These are phyloP conservation scores for Scenedesmus sp. DNA, from an alignment of 163 green algal species.

Conservation along the genomic window DNA sequence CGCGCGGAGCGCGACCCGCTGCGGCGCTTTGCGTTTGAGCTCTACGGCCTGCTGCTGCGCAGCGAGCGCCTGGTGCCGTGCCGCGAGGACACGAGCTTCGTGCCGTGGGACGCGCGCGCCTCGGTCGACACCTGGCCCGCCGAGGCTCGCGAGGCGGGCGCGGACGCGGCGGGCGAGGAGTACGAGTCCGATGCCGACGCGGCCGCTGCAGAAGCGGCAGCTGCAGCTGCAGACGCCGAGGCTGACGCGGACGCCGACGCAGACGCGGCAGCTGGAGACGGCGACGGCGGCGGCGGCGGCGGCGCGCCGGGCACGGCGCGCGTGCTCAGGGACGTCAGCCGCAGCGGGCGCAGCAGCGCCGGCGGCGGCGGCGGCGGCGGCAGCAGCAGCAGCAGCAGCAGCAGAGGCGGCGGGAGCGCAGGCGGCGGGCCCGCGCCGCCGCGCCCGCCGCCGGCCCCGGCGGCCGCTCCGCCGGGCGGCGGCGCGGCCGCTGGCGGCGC, in stretches of 20 bases:
- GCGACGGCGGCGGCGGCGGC: neutral
- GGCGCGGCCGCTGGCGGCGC: too few species aligned
- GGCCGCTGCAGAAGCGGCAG: constrained; percentile 6
- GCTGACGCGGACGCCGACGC: too few species aligned
- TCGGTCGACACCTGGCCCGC: too few species aligned
- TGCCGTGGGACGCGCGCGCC: too few species aligned
- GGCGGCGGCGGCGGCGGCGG: neutral
- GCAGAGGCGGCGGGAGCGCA: neutral
- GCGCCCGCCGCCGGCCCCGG: too few species aligned
- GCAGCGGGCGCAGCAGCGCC: neutral
- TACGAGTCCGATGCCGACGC: too few species aligned
- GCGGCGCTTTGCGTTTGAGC: constrained; percentile 11
- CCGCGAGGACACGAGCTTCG: constrained; percentile 4
- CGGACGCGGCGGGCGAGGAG: too few species aligned
- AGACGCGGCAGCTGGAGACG: neutral
- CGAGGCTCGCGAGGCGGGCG: too few species aligned
- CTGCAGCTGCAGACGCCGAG: neutral
- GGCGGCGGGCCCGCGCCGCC: too few species aligned
- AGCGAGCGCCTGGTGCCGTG: constrained; percentile 22
- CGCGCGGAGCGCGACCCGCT: neutral
- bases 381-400: neutral
- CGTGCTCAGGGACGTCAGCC: too few species aligned
- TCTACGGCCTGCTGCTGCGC: constrained; percentile 30
- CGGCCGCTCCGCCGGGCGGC: too few species aligned
- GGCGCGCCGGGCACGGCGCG: too few species aligned